These are phyloP conservation scores for Trichophyton benhamiae DNA, from an alignment of 2,329 filamentous ascomycete genomes.

Conservation along the genomic window DNA sequence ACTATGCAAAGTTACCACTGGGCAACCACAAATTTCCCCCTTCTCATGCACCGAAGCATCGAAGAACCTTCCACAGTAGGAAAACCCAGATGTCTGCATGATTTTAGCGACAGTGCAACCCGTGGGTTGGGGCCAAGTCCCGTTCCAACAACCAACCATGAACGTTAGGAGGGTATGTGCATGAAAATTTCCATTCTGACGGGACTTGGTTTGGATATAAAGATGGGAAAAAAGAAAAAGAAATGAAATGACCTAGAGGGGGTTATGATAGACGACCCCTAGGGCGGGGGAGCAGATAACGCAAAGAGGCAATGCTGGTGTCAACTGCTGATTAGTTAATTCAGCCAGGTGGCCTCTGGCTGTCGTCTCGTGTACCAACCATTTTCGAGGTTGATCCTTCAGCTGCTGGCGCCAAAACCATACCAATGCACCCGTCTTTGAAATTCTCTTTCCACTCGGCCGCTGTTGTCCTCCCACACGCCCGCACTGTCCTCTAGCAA, in stretches of 20 bases:
- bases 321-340: not conserved
- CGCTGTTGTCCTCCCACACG: not conserved
- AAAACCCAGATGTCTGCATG: not conserved
- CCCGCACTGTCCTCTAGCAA: not conserved
- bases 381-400: not conserved
- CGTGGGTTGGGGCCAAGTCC: not conserved
- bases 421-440: not conserved
- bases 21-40: not conserved
- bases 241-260: not conserved
- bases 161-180: not conserved
- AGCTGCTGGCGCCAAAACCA: not conserved
- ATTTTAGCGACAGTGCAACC: not conserved
- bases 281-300: not conserved
- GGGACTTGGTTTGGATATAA: not conserved
- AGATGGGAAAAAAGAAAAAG: not conserved
- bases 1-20: not conserved
- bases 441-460: not conserved
- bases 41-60: not conserved
- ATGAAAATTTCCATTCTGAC: constrained; percentile 1
- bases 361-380: not conserved
- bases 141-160: not conserved
- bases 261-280: not conserved
- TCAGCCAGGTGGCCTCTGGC: not conserved
- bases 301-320: not conserved
- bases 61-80: not conserved